Base-by-base conservation (phyloP, 2,329 filamentous ascomycete genomes). In the Monosporascus ibericus region DNA sequence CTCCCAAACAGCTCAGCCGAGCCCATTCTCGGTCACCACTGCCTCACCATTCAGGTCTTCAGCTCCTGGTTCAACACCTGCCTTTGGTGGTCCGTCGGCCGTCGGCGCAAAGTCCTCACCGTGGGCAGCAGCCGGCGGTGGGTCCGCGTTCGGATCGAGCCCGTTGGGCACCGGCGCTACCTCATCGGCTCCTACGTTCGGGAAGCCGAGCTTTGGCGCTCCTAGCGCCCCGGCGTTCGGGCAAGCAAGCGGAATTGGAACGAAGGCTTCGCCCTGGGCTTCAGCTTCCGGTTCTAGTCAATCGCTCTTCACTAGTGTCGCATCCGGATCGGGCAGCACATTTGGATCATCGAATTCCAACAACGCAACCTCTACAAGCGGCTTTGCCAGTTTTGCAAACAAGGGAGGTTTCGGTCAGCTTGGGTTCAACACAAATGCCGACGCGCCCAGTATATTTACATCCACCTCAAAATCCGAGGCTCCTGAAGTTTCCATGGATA, bases 371-470 rank as follows among this genome's bases (percentile, higher is more conserved):
- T 48, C 57, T 24, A 56, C 60, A 61, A 6, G 63, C 56, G 48
- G 63, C 60, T 68, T 68, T 48, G 63, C 81, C 24, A 71, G 70
- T 25, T 84, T 84, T 62, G 77, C 80, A 3, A 73, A 65, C 27
- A 73, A 78, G 53, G 70, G 77, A 3, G 82, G 81, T 1, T 86
- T 86, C 63, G 76, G 71, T 6, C 73, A 78, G 18, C 58, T 82
- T 24, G 69, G 65, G 14, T 63, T 67, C 30, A 71, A 61, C 42
- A 70, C 63, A 47, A 66, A 62, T 46, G 48, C 61, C 30, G 56
- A 58, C 30, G 66, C 67, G 57, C 62, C 66, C 18, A 75, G 62
- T 44, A 70, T 74, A 52, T 75, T 75, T 53, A 67, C 63, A 2
- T 71, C 71, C 5, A 64, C 61, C 9, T 17, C 42, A 40, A 76